Percentiles rank a stretch among this genome's conserved stretches.
phyloP scores from a whole-genome alignment of 805 yeast species.

The Candida railenensis region DNA sequence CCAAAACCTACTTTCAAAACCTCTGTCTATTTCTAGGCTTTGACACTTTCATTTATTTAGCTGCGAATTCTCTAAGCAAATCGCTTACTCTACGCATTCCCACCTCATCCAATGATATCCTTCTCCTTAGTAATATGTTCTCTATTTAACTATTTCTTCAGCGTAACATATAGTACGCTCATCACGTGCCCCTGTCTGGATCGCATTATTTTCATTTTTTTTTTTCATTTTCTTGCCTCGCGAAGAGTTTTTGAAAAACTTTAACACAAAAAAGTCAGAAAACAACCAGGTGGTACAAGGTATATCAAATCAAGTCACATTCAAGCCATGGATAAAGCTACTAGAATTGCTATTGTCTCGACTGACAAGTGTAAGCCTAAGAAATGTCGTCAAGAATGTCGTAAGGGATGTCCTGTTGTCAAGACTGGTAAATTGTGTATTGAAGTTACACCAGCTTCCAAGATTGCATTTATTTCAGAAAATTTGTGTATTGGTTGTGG shows the following conservation, averaged over 20 bases:
- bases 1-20: no score
- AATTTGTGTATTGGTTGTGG: slow-evolving; percentile 98
- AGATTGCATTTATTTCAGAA: slow-evolving; percentile 94
- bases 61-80: no score
- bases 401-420: slow-evolving; percentile 96
- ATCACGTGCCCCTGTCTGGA: background rate
- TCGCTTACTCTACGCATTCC: no score
- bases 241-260: background rate
- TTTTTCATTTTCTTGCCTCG: background rate
- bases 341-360: slow-evolving; percentile 95
- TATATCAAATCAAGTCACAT: no score
- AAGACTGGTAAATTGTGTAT: slow-evolving; percentile 97
- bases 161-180: background rate
- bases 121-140: background rate
- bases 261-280: background rate
- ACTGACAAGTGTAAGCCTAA: slow-evolving; percentile 96
- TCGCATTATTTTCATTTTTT: background rate
- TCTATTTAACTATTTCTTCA: background rate
- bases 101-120: background rate
- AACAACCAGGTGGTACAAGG: background rate
- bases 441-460: slow-evolving; percentile 87
- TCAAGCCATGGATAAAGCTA: slow-evolving; percentile 40
- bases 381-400: slow-evolving; percentile 98
- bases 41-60: no score
- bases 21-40: no score